Base-by-base conservation (phyloP, 495 filamentous ascomycete species). In the Podospora appendiculata region DNA sequence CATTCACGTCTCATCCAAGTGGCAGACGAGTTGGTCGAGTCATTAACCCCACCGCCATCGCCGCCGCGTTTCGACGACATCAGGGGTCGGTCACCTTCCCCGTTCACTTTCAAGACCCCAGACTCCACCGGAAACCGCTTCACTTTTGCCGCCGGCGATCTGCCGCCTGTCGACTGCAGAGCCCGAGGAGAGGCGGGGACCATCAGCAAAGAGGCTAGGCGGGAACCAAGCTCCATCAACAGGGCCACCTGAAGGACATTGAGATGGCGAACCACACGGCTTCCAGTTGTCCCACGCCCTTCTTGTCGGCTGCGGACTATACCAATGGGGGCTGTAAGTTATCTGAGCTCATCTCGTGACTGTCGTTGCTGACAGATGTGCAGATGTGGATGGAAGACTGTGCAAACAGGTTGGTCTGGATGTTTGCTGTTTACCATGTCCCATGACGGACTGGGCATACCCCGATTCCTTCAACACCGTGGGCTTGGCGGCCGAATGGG, bases 391-490 rank as follows among this genome's bases (percentile, higher is more conserved):
- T 16, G 89, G 90, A 54, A 78, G 88, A 44, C 76, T 82, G 10
- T 69, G 87, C 51, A 59, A 75, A 44, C 55, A 60, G 1, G 48
- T 69, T 8, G 36, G 61, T 40, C 43, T 49, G 8, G 62, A 70
- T 33, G 73, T 67, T 19, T 98, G 93, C 65, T 98, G 93, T 69
- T 64, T 97, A 52, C 94, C 94, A 58, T 98, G 93, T 69, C 93
- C 94, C 16, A 74, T 84, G 57, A 84, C 87, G 32, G 79, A 88
- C 46, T 97, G 85, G 85, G 73, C 87, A 47, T 97, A 95, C 63
- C 84, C 85, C 6, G 82, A 90, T 59, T 78, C 79, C 53, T 89
- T 95, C 67, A 57, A 76, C 25, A 75, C 76, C 10, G 78, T 86
- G 62, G 81, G 82, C 19, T 62, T 70, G 32, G 77, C 80, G 17